These are phyloP conservation scores for Orobanche coerulescens DNA, from an alignment of 257 asterid species.

Conservation along the genomic window DNA sequence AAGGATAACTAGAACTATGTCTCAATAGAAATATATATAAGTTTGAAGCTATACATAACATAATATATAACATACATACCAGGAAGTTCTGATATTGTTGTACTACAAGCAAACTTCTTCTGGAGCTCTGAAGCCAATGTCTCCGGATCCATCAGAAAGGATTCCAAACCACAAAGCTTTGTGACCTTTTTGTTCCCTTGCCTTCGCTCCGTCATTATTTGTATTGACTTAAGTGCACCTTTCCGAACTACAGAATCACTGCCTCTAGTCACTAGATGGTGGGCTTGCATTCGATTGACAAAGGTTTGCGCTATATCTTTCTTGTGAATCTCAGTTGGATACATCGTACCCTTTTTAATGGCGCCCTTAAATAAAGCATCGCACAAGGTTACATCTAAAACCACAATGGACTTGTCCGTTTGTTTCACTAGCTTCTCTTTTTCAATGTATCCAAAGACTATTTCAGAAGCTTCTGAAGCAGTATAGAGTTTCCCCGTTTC, in stretches of 20 bases:
- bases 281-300: slow-evolving; percentile 84
- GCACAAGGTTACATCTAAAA: slow-evolving; percentile 65
- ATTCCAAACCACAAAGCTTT: slow-evolving; percentile 86
- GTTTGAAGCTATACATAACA: neutral
- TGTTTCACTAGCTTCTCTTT: slow-evolving; percentile 78
- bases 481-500: slow-evolving; percentile 52
- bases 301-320: slow-evolving; percentile 72
- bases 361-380: slow-evolving; percentile 94
- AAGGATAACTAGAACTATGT: too few relatives aligned
- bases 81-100: slow-evolving; percentile 86
- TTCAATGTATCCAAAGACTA: slow-evolving; percentile 75
- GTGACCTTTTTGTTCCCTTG: slow-evolving; percentile 95
- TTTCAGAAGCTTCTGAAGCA: slow-evolving; percentile 70
- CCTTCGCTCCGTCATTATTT: slow-evolving; percentile 86
- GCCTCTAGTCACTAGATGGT: slow-evolving; percentile 65
- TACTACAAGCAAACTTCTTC: slow-evolving; percentile 95
- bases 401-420: slow-evolving; percentile 53
- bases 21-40: too few relatives aligned
- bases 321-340: slow-evolving; percentile 87
- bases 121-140: slow-evolving; percentile 93
- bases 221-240: slow-evolving; percentile 79
- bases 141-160: slow-evolving; percentile 73
- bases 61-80: slow-evolving; percentile 37
- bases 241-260: slow-evolving; percentile 58
- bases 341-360: slow-evolving; percentile 73